A percentile compares a stretch with the other conserved stretches of the same genome.
Conservation (phyloP, 768 basidiomycete species). For the Lyophyllum shimeji region DNA sequence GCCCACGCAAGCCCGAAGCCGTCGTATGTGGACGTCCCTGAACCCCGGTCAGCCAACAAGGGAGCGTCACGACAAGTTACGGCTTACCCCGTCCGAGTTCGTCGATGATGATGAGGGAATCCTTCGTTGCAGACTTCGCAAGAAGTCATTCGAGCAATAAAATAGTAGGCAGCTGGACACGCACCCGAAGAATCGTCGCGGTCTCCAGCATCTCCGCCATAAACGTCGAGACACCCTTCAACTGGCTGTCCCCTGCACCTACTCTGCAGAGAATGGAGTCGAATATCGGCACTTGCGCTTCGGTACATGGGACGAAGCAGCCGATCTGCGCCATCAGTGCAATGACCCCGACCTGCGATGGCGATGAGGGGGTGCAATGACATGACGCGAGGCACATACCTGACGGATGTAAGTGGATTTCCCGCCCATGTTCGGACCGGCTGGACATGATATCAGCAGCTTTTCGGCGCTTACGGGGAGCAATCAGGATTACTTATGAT, state of each 20-base stretch:
- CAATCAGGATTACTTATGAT: constrained; percentile 71
- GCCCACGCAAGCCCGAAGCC: constrained; percentile 99
- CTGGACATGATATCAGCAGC: constrained; percentile 31
- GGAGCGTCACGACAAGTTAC: neutral
- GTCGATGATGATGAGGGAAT: constrained; percentile 96
- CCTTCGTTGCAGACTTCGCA: constrained; percentile 78
- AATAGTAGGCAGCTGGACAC: constrained; percentile 17
- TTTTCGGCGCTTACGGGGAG: neutral
- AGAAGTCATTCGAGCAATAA: neutral
- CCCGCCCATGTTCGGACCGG: constrained; percentile 99
- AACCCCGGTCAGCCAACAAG: neutral
- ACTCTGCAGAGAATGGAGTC: constrained; percentile 95
- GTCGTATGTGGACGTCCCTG: constrained; percentile 95
- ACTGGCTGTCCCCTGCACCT: constrained; percentile 95
- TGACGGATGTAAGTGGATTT: constrained; percentile 97
- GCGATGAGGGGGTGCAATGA: neutral
- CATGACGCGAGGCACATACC: constrained; percentile 32
- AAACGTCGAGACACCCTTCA: constrained; percentile 98
- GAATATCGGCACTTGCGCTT: constrained; percentile 87
- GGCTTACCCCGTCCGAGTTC: constrained; percentile 84
- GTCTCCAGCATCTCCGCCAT: constrained; percentile 99
- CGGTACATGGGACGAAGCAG: constrained; percentile 90
- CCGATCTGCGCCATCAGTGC: constrained; percentile 95
- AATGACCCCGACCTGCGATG: constrained; percentile 80
- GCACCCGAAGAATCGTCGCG: constrained; percentile 85